Base-by-base conservation (phyloP, 1,284 basidiomycete genomes). In the Pterula multifida region DNA sequence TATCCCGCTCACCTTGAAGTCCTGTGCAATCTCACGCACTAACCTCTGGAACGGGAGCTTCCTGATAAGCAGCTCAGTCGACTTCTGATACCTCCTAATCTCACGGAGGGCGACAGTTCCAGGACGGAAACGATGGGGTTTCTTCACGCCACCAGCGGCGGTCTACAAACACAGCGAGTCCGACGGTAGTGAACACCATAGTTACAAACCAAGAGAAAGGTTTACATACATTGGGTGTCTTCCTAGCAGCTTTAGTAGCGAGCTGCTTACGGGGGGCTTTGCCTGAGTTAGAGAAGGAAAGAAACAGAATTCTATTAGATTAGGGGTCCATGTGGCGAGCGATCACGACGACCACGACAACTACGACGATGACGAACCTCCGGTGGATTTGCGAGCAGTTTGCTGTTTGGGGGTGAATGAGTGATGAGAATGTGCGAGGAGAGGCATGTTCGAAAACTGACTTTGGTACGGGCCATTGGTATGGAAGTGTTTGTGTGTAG, bases 41-140 rank as follows among this genome's bases (percentile, higher is more conserved):
- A 95, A 79, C 63, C 90, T 78, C 73, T 94, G 90, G 89, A 94
- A 94, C 59, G 91, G 90, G 55, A 94, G 82, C 82, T 94, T 94
- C 72, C 90, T 80, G 76, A 95, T 94, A 63, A 94, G 80, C 63
- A 94, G 80, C 77, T 94, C 90, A 59, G 93, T 92, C 61, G 90
- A 91, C 79, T 92, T 93, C 70, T 96, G 94, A 81, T 97, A 97
- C 67, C 91, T 80, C 71, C 94, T 79, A 62, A 97, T 97, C 75
- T 97, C 93, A 82, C 93, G 90, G 56, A 97, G 90, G 61, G 93
- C 93, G 75, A 97, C 92, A 61, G 93, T 96, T 78, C 93, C 93
- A 62, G 93, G 93, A 68, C 90, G 84, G 89, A 95, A 96, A 66
- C 92, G 81, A 71, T 95, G 91, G 56, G 90, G 90, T 76, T 93